Conservation (phyloP, 257 asterid species). For the Buddleja alternifolia region DNA sequence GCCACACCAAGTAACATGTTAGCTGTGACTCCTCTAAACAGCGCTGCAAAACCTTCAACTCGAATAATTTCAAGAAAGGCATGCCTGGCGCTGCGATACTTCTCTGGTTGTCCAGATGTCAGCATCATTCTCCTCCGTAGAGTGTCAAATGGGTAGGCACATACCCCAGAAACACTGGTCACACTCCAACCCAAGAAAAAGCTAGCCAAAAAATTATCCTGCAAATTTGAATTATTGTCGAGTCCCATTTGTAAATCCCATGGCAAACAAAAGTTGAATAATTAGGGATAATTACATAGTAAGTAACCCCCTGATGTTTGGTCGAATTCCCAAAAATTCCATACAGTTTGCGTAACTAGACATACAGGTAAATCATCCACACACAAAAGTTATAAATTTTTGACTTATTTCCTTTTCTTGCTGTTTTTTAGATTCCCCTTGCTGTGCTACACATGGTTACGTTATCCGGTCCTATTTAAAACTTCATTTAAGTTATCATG, state of each 20-base stretch:
- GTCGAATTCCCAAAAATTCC: too few species aligned
- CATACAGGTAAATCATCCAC: too few species aligned
- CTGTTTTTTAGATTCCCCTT: neutral
- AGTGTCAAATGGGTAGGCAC: constrained; percentile 96
- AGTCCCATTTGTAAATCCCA: neutral
- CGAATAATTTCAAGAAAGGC: constrained; percentile 75
- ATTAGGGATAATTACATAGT: neutral
- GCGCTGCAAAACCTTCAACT: constrained; percentile 67
- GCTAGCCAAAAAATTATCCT: constrained; percentile 92
- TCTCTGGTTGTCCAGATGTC: constrained; percentile 82
- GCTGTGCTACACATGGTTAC: neutral
- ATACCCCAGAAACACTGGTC: constrained; percentile 85
- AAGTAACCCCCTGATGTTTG: too few species aligned
- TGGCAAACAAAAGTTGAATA: neutral
- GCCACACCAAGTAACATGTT: constrained; percentile 91
- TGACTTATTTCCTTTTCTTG: neutral
- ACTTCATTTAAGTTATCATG: neutral
- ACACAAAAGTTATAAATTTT: too few species aligned
- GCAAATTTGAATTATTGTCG: constrained; percentile 33
- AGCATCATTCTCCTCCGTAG: constrained; percentile 94
- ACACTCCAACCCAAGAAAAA: constrained; percentile 92
- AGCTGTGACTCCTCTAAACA: constrained; percentile 85
- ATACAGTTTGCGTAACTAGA: too few species aligned
- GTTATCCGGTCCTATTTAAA: neutral
- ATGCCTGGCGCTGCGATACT: constrained; percentile 65